Evolutionary conservation across 306 rosid species (phyloP), one percentile per base, ranked within the genome.

Genomic region (Astragalus glycyphyllos): DNA sequence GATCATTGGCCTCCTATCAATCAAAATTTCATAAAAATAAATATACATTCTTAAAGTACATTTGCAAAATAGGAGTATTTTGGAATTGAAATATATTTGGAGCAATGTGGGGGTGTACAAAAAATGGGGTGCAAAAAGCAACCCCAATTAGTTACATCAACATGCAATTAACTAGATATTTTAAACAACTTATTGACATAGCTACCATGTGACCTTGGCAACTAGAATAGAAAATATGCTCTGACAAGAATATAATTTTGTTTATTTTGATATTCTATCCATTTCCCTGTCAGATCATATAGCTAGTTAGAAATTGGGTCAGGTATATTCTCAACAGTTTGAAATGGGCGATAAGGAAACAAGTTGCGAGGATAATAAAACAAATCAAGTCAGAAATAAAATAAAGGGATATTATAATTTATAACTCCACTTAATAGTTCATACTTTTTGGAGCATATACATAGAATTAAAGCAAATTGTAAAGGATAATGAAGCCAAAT

Each of bases 401-500:
- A 20, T 20, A 20, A 34, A 60, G 61, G 67, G 29, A 41, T 35
- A 47, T 59, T 38, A 51, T 72, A 49, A 57, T 46, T 59, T 38
- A 58, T 72, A 49, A 57, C 66, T 57, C 47, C 73, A 66, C 49
- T 57, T 38, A 49, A 68, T 44, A 53, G 42, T 54, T 41, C 42
- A 68, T 44, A 53, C 49, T 54, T 41, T 64, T 15, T 44, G 66
- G 64, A 65, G 57, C 59, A 69, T 65, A 65, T 65, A 75, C 68
- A 76, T 44, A 71, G 50, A 70, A 63, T 47, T 49, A 54, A 76
- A 75, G 46, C 15, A 70, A 77, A 62, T 69, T 64, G 73, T 41
- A 77, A 20, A 65, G 68, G 8, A 7, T 23, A 75, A 15, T 32
- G 65, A 76, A 73, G 69, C 75, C 71, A 78, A 73, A 71, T 37